A percentile compares a stretch with the other conserved stretches of the same genome.
phyloP scores from a whole-genome alignment of 1,139 yeast species.

The Geotrichum histeridarum region DNA sequence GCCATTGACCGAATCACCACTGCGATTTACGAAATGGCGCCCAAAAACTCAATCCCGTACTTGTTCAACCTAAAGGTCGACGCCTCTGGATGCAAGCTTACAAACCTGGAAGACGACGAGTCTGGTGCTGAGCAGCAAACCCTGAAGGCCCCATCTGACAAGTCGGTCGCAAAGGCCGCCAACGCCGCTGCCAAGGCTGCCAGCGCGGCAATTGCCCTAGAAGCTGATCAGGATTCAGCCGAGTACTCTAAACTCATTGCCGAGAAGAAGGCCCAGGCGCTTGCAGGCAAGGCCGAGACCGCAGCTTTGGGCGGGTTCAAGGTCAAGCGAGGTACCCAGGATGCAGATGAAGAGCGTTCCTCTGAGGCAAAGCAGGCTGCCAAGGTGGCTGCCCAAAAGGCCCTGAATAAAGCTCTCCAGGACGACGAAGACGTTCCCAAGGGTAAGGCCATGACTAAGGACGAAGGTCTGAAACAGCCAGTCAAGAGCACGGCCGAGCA shows the following conservation, averaged over 20 bases:
- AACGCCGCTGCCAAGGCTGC: neutral
- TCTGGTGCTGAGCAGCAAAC: constrained; percentile 11
- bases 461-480: neutral
- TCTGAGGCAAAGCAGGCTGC: constrained; percentile 1
- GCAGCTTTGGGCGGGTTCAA: neutral
- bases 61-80: constrained; percentile 45
- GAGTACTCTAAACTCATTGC: neutral
- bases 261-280: neutral
- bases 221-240: no score
- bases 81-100: constrained; percentile 46
- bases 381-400: neutral
- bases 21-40: constrained; percentile 37
- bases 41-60: constrained; percentile 37
- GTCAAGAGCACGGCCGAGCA: neutral
- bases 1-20: constrained; percentile 46
- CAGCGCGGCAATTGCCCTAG: no score
- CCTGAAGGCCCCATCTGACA: neutral
- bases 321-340: neutral
- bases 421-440: neutral
- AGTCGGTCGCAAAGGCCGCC: neutral
- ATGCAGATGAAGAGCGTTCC: neutral
- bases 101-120: neutral
- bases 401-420: neutral
- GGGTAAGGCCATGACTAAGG: neutral
- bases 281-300: no score